Conservation (phyloP, 2,329 filamentous ascomycete genomes). For the Pyrenochaeta sp. region DNA sequence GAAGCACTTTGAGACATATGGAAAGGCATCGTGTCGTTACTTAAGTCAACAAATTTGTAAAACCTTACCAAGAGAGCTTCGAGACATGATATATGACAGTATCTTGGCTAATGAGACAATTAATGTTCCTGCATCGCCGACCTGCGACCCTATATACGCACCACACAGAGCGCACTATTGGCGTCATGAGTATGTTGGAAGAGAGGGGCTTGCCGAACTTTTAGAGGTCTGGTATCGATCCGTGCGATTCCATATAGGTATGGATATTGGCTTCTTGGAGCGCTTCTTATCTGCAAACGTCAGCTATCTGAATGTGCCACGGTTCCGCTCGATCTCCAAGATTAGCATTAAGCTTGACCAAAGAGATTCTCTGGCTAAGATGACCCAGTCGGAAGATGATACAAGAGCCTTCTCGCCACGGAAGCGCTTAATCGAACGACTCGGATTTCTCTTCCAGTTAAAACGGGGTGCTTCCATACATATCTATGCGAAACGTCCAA, state of each 20-base stretch:
- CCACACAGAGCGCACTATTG: conserved; percentile 11
- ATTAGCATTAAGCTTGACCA: neutral
- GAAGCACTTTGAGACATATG: neutral
- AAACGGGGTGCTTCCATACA: neutral
- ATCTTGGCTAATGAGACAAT: neutral
- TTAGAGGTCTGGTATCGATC: neutral
- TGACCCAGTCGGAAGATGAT: neutral
- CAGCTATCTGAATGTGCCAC: neutral
- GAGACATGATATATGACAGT: conserved; percentile 17
- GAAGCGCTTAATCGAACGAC: neutral
- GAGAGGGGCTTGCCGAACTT: neutral
- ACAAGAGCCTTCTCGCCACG: neutral
- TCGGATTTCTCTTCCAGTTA: neutral
- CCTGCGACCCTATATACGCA: neutral
- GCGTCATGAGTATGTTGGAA: conserved; percentile 9
- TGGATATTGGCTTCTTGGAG: neutral
- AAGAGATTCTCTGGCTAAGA: neutral
- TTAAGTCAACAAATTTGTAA: neutral
- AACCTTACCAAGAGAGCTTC: conserved; percentile 12
- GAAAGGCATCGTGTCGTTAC: neutral
- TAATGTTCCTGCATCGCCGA: neutral
- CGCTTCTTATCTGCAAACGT: neutral
- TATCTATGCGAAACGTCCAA: neutral
- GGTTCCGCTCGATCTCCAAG: neutral
- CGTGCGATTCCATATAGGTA: neutral